Conservation (phyloP, 1,284 basidiomycete species). For the Malassezia equina region DNA sequence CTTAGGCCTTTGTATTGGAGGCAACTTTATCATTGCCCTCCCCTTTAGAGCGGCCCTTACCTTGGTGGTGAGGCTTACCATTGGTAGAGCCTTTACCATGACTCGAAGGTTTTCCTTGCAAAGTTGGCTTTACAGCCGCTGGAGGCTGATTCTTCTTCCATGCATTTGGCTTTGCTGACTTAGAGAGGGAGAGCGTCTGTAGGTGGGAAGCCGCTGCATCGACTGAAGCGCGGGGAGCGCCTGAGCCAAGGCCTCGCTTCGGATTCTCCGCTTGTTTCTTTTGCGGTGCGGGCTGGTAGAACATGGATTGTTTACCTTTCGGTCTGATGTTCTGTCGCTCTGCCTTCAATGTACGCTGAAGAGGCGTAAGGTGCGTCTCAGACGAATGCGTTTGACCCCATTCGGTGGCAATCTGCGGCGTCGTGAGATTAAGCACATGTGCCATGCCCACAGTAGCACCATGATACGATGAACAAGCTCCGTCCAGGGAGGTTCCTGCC, state of each 20-base stretch:
- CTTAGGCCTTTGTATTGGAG: not conserved
- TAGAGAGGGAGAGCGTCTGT: constrained; percentile 6
- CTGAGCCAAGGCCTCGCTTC: not conserved
- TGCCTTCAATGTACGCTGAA: constrained; percentile 11
- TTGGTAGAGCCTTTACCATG: not conserved
- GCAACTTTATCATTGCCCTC: not conserved
- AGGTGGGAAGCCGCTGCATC: constrained; percentile 7
- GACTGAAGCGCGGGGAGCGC: not conserved
- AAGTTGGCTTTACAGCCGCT: not conserved
- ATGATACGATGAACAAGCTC: constrained; percentile 45
- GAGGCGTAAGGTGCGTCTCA: not conserved
- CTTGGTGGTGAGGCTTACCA: not conserved
- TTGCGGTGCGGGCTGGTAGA: not conserved
- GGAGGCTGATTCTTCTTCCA: not conserved
- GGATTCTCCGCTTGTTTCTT: not conserved
- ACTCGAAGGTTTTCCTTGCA: not conserved
- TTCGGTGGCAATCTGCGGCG: constrained; percentile 32
- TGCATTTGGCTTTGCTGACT: not conserved
- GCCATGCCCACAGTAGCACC: constrained; percentile 30
- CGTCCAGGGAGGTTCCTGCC: constrained; percentile 76
- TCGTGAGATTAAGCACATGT: constrained; percentile 40
- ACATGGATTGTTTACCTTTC: not conserved
- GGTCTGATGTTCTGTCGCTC: not conserved
- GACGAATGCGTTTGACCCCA: constrained; percentile 2
- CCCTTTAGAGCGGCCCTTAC: not conserved